These are phyloP conservation scores for Aspergillus conjunctus DNA, from an alignment of 495 filamentous ascomycete species.

Conservation along the genomic window DNA sequence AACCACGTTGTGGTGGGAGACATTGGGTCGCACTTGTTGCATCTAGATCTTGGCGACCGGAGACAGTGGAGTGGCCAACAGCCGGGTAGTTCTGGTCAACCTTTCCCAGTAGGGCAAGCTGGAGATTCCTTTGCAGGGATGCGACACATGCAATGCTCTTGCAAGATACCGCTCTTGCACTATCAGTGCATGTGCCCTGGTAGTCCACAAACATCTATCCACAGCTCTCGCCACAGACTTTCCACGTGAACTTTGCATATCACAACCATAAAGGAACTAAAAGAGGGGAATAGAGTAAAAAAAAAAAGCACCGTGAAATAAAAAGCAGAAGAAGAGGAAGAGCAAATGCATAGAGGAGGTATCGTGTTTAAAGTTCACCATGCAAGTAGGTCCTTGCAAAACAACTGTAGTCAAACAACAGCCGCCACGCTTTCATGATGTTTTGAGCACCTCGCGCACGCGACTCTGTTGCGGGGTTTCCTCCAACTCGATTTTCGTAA, in stretches of 20 bases:
- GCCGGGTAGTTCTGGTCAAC: not conserved
- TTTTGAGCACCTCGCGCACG: conserved; percentile 30
- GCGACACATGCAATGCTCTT: conserved; percentile 3
- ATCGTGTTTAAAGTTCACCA: conserved; percentile 15
- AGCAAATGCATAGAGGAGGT: not conserved
- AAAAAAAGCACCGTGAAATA: not conserved
- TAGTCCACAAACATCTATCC: conserved; percentile 6
- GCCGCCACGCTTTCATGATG: conserved; percentile 18
- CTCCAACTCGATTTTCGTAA: conserved; percentile 87
- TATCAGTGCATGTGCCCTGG: conserved; percentile 5
- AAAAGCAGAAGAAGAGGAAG: not conserved
- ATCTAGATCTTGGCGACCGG: conserved; percentile 16
- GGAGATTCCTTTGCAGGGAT: conserved; percentile 20
- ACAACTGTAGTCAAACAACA: conserved; percentile 1
- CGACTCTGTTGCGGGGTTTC: conserved; percentile 46
- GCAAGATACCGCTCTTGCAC: conserved; percentile 7
- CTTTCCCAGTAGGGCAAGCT: conserved; percentile 4
- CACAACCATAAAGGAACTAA: not conserved
- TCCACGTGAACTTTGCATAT: conserved; percentile 22
- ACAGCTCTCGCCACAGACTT: conserved; percentile 3
- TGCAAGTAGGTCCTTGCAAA: conserved; percentile 5
- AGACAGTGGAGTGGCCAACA: conserved; percentile 1
- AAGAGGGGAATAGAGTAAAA: not conserved
- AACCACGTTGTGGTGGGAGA: conserved; percentile 30
- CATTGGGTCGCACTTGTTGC: conserved; percentile 18